Percentiles rank a stretch among this genome's conserved stretches.
These are phyloP conservation scores for Backusella liffmaniae DNA, from an alignment of 192 early-diverging fungal genomes.

Conservation along the genomic window DNA sequence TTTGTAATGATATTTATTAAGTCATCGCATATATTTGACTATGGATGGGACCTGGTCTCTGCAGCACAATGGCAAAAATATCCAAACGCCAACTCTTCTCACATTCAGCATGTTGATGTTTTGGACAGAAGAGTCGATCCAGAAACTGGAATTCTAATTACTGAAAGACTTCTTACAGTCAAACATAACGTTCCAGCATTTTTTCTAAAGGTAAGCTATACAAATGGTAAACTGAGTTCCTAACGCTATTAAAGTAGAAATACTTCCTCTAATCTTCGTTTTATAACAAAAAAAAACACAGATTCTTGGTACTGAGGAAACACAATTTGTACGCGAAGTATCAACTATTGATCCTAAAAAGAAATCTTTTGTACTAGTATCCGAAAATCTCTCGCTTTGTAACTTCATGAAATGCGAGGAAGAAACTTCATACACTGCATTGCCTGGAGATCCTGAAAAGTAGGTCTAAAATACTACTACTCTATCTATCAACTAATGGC, in stretches of 20 bases:
- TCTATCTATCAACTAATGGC: slow-evolving; percentile 42
- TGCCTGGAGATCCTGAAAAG: slow-evolving; percentile 48
- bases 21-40: slow-evolving; percentile 69
- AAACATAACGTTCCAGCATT: slow-evolving; percentile 82
- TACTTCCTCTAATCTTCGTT: background rate
- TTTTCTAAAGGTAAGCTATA: slow-evolving; percentile 48
- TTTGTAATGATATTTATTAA: slow-evolving; percentile 79
- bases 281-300: slow-evolving; percentile 16
- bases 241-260: background rate
- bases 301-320: slow-evolving; percentile 64
- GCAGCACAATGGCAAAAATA: slow-evolving; percentile 95
- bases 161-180: slow-evolving; percentile 86
- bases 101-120: slow-evolving; percentile 90
- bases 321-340: slow-evolving; percentile 86
- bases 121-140: slow-evolving; percentile 79
- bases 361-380: slow-evolving; percentile 67
- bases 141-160: slow-evolving; percentile 76
- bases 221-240: background rate
- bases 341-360: slow-evolving; percentile 79
- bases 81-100: slow-evolving; percentile 88
- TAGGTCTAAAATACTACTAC: slow-evolving; percentile 14
- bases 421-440: slow-evolving; percentile 71
- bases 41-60: slow-evolving; percentile 79
- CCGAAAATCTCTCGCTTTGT: slow-evolving; percentile 81
- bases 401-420: slow-evolving; percentile 83